Conservation (phyloP, 2,329 filamentous ascomycete species). For the Aurifilum marmelostoma region DNA sequence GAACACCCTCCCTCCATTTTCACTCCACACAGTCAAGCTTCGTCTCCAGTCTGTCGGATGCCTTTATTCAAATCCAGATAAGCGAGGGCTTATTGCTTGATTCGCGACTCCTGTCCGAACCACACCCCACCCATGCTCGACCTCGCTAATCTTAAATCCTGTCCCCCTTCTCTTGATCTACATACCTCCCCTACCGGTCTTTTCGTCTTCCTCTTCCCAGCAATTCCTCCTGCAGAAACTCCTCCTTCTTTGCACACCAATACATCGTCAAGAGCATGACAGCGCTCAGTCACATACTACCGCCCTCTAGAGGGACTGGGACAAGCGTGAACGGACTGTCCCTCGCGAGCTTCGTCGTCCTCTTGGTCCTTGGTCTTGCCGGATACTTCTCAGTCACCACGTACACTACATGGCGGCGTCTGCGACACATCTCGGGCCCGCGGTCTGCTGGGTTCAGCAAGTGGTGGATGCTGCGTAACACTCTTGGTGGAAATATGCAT, state of each 20-base stretch:
- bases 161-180: conserved; percentile 5
- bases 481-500: conserved; percentile 35
- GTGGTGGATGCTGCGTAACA: conserved; percentile 38
- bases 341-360: conserved; percentile 17
- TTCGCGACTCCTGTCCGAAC: conserved; percentile 1
- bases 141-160: conserved; percentile 17
- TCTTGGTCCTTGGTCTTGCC: conserved; percentile 27
- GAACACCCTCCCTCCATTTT: conserved; percentile 18
- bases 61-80: conserved; percentile 28
- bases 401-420: conserved; percentile 33
- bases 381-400: conserved; percentile 30
- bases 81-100: conserved; percentile 27
- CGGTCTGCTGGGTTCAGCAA: conserved; percentile 34
- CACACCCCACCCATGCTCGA: neutral
- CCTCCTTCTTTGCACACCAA: neutral
- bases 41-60: conserved; percentile 32
- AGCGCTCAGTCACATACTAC: conserved; percentile 21
- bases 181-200: conserved; percentile 14
- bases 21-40: conserved; percentile 24
- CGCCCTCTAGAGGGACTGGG: conserved; percentile 7
- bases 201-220: conserved; percentile 16
- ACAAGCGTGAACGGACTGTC: conserved; percentile 10
- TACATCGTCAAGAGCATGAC: conserved; percentile 17
- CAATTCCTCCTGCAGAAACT: neutral
- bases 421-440: conserved; percentile 36